Evolutionary conservation across 1,284 basidiomycete genomes (phyloP).

Genomic region (Ceratobasidium papillatum): DNA sequence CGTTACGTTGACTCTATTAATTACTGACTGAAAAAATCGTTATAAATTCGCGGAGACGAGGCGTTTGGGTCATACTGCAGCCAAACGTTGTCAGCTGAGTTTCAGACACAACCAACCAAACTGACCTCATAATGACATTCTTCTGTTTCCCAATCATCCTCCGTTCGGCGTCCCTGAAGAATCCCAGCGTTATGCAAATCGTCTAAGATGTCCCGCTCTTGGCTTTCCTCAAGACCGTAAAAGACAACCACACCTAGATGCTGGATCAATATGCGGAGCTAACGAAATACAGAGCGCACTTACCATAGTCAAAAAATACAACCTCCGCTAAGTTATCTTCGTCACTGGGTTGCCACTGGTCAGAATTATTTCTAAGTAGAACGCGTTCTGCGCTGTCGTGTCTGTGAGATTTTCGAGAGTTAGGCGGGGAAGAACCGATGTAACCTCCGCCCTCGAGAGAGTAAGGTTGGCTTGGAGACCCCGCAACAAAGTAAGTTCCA

Average conservation of each 20-base stretch:
- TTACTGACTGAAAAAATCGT: constrained; percentile 86
- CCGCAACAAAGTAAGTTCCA: constrained; percentile 75
- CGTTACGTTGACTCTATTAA: constrained; percentile 12
- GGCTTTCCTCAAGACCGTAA: constrained; percentile 79
- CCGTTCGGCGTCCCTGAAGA: constrained; percentile 63
- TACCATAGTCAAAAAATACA: constrained; percentile 76
- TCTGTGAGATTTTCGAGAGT: constrained; percentile 32
- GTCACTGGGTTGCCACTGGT: constrained; percentile 50
- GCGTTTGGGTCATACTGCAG: constrained; percentile 83
- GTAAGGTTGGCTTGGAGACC: constrained; percentile 41
- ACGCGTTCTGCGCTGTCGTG: constrained; percentile 10
- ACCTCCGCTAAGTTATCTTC: constrained; percentile 75
- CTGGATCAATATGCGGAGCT: constrained; percentile 56
- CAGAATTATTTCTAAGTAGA: constrained; percentile 42
- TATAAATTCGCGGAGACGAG: constrained; percentile 87
- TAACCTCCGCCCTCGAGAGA: constrained; percentile 59
- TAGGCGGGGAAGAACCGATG: constrained; percentile 62
- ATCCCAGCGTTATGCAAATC: constrained; percentile 76
- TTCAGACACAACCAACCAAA: constrained; percentile 42
- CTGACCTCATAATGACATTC: constrained; percentile 85
- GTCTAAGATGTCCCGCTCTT: constrained; percentile 82
- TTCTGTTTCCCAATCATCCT: constrained; percentile 87
- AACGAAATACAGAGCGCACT: neutral
- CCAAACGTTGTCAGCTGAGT: constrained; percentile 35
- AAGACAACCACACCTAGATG: constrained; percentile 77